These are phyloP conservation scores for Alternaria novae-zelandiae DNA, from an alignment of 2,329 filamentous ascomycete species.

Conservation along the genomic window DNA sequence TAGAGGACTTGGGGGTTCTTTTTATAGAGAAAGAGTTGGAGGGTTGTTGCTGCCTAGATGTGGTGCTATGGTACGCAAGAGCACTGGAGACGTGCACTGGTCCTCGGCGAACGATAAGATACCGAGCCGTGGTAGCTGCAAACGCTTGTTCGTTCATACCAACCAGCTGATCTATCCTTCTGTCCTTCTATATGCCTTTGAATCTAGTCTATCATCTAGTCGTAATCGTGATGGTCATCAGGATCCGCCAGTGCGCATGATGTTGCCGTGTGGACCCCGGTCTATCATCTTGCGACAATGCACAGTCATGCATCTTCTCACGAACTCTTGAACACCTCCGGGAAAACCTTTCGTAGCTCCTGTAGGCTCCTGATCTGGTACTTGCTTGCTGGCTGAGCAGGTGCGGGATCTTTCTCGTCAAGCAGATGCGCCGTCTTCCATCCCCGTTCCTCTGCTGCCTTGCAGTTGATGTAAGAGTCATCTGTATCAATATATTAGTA, in stretches of 20 bases:
- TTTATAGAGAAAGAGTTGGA: not conserved
- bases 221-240: not conserved
- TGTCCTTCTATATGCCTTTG: not conserved
- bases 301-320: not conserved
- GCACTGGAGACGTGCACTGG: not conserved
- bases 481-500: constrained; percentile 60
- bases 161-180: too few relatives aligned
- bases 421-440: constrained; percentile 89
- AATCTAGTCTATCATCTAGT: not conserved
- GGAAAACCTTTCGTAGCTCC: constrained; percentile 77
- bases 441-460: constrained; percentile 75
- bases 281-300: not conserved
- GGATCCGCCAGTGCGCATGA: not conserved
- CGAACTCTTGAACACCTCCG: constrained; percentile 79
- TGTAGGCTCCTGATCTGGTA: constrained; percentile 77
- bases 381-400: constrained; percentile 69
- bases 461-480: constrained; percentile 85
- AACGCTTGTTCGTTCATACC: too few relatives aligned
- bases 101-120: not conserved
- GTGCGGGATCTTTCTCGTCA: constrained; percentile 72
- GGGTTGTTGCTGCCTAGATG: not conserved
- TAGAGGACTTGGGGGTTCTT: not conserved
- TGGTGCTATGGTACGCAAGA: not conserved
- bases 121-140: not conserved
- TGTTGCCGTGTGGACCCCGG: not conserved